phyloP scores from a whole-genome alignment of 169 alveolate species.

The Plasmodium knowlesi region DNA sequence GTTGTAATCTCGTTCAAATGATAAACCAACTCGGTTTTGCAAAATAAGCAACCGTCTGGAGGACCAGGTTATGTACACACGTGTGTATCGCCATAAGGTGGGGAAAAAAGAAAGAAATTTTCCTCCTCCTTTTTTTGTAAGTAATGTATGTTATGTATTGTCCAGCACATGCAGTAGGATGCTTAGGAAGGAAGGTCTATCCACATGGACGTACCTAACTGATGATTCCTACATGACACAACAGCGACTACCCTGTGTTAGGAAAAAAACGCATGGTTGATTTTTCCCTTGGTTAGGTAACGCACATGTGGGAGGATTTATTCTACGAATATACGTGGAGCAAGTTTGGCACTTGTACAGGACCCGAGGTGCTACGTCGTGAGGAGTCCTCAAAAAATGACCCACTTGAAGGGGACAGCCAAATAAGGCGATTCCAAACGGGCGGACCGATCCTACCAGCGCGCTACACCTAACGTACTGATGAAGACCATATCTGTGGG shows the following conservation, averaged over 20 bases:
- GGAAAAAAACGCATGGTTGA: neutral
- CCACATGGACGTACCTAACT: neutral
- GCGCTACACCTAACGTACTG: neutral
- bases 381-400: neutral
- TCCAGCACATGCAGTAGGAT: neutral
- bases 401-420: neutral
- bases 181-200: neutral
- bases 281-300: neutral
- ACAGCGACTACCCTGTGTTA: neutral
- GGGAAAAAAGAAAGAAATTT: too few species aligned
- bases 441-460: neutral
- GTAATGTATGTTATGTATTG: neutral
- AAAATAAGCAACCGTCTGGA: neutral
- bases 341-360: neutral
- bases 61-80: neutral
- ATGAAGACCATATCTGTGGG: conserved; percentile 87
- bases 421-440: neutral
- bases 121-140: neutral
- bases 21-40: neutral
- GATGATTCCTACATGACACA: neutral
- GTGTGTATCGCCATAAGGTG: neutral
- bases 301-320: neutral
- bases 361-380: neutral
- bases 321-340: neutral
- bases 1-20: neutral